These are phyloP conservation scores for Paecilomyces sp. DNA, from an alignment of 2,329 filamentous ascomycete genomes.

Conservation along the genomic window DNA sequence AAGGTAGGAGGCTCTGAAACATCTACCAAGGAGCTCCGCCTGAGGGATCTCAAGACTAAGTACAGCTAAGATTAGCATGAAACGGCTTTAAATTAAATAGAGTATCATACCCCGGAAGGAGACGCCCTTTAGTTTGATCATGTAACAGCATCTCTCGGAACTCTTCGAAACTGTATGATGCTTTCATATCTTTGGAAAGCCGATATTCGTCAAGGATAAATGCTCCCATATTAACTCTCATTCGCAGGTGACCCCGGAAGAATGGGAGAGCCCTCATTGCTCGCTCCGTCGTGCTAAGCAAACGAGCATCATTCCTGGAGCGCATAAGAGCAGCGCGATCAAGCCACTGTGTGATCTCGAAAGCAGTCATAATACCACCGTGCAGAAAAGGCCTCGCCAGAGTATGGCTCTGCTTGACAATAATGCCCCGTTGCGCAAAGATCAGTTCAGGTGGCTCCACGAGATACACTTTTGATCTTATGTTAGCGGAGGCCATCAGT, in stretches of 20 bases:
- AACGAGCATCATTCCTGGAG: conserved; percentile 21
- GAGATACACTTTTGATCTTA: conserved; percentile 26
- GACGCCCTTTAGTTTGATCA: conserved; percentile 26
- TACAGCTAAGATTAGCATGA: conserved; percentile 1
- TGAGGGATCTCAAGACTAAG: conserved; percentile 17
- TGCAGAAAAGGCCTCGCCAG: conserved; percentile 15
- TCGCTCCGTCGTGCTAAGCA: conserved; percentile 21
- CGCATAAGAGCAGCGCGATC: conserved; percentile 13
- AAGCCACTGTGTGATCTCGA: conserved; percentile 15
- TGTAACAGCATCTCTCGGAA: conserved; percentile 34
- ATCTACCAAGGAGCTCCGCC: conserved; percentile 20
- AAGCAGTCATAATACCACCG: conserved; percentile 9
- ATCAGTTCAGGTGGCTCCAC: conserved; percentile 18
- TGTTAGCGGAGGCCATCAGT: conserved; percentile 17
- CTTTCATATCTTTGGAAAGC: conserved; percentile 15
- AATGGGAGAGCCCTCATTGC: conserved; percentile 24
- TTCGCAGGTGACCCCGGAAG: conserved; percentile 28
- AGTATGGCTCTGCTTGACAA: conserved; percentile 13
- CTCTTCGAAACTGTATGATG: conserved; percentile 27
- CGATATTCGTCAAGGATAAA: conserved; percentile 33
- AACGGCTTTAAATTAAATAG: neutral
- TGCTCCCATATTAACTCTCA: conserved; percentile 36
- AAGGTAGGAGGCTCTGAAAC: conserved; percentile 18
- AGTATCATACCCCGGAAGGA: conserved; percentile 28
- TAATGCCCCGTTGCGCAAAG: conserved; percentile 15